Base-by-base conservation (phyloP, 176 grass and related monocot species). In the Carex pumila region DNA sequence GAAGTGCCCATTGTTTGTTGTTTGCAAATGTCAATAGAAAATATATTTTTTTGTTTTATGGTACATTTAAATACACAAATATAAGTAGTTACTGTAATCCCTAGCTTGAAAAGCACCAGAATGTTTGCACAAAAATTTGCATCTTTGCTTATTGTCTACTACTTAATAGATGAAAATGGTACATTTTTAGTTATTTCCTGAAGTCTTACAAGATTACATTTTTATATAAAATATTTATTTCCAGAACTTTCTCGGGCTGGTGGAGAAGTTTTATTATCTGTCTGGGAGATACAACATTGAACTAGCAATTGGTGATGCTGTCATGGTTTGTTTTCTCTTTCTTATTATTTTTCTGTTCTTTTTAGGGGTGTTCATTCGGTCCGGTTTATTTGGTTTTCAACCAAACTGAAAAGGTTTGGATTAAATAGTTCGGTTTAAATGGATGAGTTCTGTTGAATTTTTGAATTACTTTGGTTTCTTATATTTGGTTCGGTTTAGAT, bases 221-320 rank as follows among this genome's bases (percentile, higher is more conserved):
- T 66, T 56, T 56, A 19, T 55, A 80, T 68, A 68, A 10, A 18
- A 13, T 67, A 45, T 72, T 72, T 13, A 79, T 60, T 31, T 87
- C 74, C 81, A 99, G 97, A 92, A 99, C 74, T 96, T 99, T 73
- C 90, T 99, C 80, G 93, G 91, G 59, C 81, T 99, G 80, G 91
- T 99, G 71, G 93, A 94, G 72, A 99, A 92, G 73, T 91, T 99
- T 77, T 99, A 96, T 88, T 99, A 99, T 81, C 88, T 96, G 50
- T 96, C 93, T 80, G 97, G 97, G 87, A 91, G 81, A 91, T 99
- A 99, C 73, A 91, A 92, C 53, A 89, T 99, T 70, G 93, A 96
- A 80, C 90, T 99, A 83, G 53, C 87, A 52, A 81, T 99, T 86
- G 97, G 93, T 89, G 97, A 99, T 80, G 87, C 93, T 85, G 90